phyloP scores from a whole-genome alignment of 805 yeast species.

The Ogataea degrootiae region DNA sequence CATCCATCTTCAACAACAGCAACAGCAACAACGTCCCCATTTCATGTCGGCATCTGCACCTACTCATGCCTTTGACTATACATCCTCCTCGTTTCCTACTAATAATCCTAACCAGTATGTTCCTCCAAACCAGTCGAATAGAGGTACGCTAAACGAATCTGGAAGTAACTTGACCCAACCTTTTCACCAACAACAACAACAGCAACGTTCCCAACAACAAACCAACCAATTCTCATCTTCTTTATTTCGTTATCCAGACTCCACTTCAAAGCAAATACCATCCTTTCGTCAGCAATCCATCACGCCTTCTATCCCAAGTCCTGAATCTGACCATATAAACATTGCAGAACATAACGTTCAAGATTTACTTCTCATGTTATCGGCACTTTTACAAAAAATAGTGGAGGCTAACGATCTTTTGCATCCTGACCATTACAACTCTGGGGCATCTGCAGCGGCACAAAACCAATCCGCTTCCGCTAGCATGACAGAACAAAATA shows the following conservation, averaged over 20 bases:
- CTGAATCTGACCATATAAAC: slow-evolving; percentile 48
- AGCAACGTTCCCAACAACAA: slow-evolving; percentile 9
- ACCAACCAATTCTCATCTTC: slow-evolving; percentile 4
- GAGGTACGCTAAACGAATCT: neutral
- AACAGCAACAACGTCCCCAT: slow-evolving; percentile 10
- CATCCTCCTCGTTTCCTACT: slow-evolving; percentile 12
- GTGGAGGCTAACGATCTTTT: slow-evolving; percentile 85
- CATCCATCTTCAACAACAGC: slow-evolving; percentile 12
- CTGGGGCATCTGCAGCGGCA: slow-evolving; percentile 23
- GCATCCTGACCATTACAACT: slow-evolving; percentile 62
- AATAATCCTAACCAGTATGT: slow-evolving; percentile 4
- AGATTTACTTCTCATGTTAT: slow-evolving; percentile 77
- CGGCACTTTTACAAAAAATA: slow-evolving; percentile 79
- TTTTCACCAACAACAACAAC: slow-evolving; percentile 12
- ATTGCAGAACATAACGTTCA: slow-evolving; percentile 80
- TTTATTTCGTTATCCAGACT: neutral
- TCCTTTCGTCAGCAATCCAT: neutral
- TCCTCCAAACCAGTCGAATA: slow-evolving; percentile 6
- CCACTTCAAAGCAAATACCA: neutral
- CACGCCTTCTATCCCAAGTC: slow-evolving; percentile 1
- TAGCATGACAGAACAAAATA: slow-evolving; percentile 30
- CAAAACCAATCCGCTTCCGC: slow-evolving; percentile 9
- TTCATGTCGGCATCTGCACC: slow-evolving; percentile 28
- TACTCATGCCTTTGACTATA: slow-evolving; percentile 15
- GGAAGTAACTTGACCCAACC: slow-evolving; percentile 6